Base-by-base conservation (phyloP, 345 rosid genomes). In the Citrus trifoliata region DNA sequence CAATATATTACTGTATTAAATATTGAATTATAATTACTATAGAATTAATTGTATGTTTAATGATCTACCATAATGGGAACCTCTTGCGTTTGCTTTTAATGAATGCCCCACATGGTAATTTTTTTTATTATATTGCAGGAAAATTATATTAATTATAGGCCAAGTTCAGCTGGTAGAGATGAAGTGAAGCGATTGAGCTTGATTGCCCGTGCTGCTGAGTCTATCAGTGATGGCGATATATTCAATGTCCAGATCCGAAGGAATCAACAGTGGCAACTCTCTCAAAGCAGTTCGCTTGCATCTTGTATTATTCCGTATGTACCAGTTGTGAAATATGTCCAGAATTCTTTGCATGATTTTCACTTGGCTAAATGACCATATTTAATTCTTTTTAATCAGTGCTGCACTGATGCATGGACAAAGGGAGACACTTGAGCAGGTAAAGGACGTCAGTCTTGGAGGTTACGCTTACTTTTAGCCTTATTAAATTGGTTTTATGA, bases 261-360 rank as follows among this genome's bases (percentile, higher is more conserved):
- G 91, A 83, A 94, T 86, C 88, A 92, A 63, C 99, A 90, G 79
- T 96, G 99, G 99, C 97, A 96, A 80, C 98, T 94, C 64, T 93
- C 95, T 76, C 97, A 88, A 75, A 74, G 95, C 73, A 73, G 90
- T 85, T 89, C 89, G 67, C 89, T 96, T 64, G 84, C 98, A 22
- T 94, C 99, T 63, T 88, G 88, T 81, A 91, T 96, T 77, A 86
- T 91, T 79, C 99, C 98, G 99, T 96, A 91, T 75, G 99, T 87
- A 79, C 33, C 27, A 35, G 56, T 58, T 71, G 48, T 76, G 40
- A 68, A 64, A 27, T 78, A 14, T 68, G 24, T 60, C 19, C 30
- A 51, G 18, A 67, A 56, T 12, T 51, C 72, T 79, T 69, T 61
- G 22, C 69, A 30, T 25, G 51, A 59, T 10, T 74, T 73, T 65